Conservation (phyloP, 257 asterid genomes). For the Nicotiana sylvestris region DNA sequence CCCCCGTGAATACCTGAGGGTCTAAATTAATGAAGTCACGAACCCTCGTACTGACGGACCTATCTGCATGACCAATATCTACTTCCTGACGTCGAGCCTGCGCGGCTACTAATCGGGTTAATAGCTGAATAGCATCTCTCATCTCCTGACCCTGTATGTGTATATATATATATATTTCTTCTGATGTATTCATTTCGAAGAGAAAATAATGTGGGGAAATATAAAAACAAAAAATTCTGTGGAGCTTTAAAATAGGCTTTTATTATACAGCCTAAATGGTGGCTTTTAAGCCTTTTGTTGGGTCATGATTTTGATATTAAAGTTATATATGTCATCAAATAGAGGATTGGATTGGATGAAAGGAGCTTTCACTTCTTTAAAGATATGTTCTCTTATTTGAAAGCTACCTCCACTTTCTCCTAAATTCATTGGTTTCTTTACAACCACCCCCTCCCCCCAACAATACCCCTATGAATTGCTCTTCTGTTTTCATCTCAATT, state of each 20-base stretch:
- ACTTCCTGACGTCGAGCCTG: no score
- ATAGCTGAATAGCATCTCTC: no score
- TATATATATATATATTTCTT: no score
- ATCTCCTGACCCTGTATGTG: no score
- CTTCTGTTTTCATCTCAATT: neutral
- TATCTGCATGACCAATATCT: no score
- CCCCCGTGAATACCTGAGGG: no score
- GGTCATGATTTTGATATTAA: neutral
- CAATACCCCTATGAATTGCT: neutral
- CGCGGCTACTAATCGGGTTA: no score
- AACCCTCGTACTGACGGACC: no score
- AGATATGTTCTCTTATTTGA: conserved; percentile 5
- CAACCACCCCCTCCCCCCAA: neutral
- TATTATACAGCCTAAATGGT: neutral
- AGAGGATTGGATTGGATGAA: neutral
- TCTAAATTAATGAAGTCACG: no score
- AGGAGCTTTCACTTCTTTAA: conserved; percentile 2
- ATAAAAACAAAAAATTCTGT: no score
- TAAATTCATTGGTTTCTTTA: neutral
- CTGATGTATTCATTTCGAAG: no score
- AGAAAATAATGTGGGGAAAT: no score
- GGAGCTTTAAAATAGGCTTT: neutral
- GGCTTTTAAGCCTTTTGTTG: neutral
- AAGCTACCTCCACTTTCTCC: neutral
- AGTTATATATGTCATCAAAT: neutral